Evolutionary conservation across 1,284 basidiomycete genomes (phyloP), one percentile per base, ranked within the genome.

Genomic region (Ustilago crameri): DNA sequence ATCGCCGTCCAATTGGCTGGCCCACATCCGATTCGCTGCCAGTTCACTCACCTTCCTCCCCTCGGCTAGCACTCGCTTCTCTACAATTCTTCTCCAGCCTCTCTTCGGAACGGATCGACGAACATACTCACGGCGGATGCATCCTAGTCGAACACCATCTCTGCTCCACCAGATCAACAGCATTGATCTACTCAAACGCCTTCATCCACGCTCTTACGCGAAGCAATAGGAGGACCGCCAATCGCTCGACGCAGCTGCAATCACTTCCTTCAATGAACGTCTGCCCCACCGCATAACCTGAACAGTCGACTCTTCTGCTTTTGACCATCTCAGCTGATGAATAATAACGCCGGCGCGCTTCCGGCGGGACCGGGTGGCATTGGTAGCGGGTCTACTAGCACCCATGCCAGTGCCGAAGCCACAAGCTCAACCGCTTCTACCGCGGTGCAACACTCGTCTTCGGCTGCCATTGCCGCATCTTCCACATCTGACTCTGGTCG

Each of bases 381-480:
- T 14, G 38, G 38, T 5, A 65, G 48, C 35, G 62, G 43, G 3
- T 65, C 62, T 26, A 43, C 37, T 24, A 59, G 56, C 51, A 65
- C 55, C 7, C 62, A 65, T 32, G 40, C 47, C 5, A 65, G 55
- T 38, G 47, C 54, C 42, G 55, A 65, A n/a, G 62, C 47, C 22
- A 20, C 32, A 1, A 42, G 42, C 30, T 51, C 62, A 2, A 45
- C 43, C 32, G 43, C 46, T 5, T 58, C 62, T 27, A 37, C 44
- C 32, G 26, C 27, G 17, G 55, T 35, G 0, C 46, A 49, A 18
- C n/a, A 55, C 2, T 59, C 56, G 5, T 58, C 55, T 17, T 37
- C 62, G 32, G 48, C 56, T 41, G 47, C 51, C 12, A 24, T 30
- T 18, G 32, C 35, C 14, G 20, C 50, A 9, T 38, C 53, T 7